phyloP scores from a whole-genome alignment of 1,284 basidiomycete genomes.

The Cryptococcus amylolentus region DNA sequence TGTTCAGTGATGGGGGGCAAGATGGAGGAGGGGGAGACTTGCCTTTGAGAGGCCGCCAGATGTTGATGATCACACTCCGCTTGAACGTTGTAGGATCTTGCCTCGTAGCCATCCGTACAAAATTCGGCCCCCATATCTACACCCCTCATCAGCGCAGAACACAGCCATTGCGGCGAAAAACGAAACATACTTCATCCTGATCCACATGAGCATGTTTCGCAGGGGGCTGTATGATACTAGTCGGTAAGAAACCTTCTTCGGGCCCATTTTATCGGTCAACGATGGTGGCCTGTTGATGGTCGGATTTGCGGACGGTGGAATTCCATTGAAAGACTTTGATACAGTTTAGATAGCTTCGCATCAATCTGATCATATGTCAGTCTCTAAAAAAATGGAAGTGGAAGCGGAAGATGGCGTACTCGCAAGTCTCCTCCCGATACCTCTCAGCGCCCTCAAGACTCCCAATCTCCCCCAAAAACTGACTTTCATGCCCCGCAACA shows the following conservation, averaged over 20 bases:
- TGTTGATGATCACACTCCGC: constrained; percentile 30
- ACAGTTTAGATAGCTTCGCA: constrained; percentile 21
- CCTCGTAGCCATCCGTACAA: not conserved
- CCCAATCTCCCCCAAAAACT: constrained; percentile 8
- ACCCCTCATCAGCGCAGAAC: not conserved
- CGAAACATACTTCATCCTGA: constrained; percentile 25
- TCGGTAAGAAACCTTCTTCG: constrained; percentile 18
- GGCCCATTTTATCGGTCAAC: constrained; percentile 17
- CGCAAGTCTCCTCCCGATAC: constrained; percentile 24
- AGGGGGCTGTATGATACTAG: constrained; percentile 15
- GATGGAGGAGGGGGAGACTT: not conserved
- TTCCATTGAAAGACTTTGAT: constrained; percentile 32
- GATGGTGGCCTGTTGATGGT: constrained; percentile 3
- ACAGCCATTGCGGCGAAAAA: no score
- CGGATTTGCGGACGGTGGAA: constrained; percentile 16
- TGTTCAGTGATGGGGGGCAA: not conserved
- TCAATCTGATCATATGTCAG: constrained; percentile 11
- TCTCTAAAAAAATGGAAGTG: not conserved
- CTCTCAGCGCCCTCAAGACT: constrained; percentile 20
- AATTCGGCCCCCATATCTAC: not conserved
- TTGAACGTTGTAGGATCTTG: constrained; percentile 3
- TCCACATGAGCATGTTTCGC: constrained; percentile 33
- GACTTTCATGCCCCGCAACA: constrained; percentile 16
- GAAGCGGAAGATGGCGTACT: constrained; percentile 13
- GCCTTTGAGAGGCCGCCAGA: constrained; percentile 35